A percentile compares a stretch with the other conserved stretches of the same genome.
Conservation (phyloP, 1,139 yeast genomes). For the Suhomyces chickasaworum region DNA sequence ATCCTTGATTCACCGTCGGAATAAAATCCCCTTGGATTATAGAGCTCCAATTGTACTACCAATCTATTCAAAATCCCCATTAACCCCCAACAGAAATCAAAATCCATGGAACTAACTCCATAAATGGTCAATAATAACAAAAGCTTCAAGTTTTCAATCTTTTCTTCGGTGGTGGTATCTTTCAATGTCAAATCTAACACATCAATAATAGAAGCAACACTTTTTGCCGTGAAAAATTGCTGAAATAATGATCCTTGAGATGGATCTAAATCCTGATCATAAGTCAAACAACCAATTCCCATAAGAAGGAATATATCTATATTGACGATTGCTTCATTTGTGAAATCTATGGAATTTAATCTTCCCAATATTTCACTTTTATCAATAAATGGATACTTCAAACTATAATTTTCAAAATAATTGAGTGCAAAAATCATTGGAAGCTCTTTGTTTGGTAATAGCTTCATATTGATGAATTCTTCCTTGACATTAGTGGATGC, state of each 20-base stretch:
- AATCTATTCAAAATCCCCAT: slow-evolving; percentile 38
- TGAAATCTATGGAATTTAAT: slow-evolving; percentile 32
- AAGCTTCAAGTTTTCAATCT: slow-evolving; percentile 27
- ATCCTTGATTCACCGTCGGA: background rate
- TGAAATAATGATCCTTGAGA: slow-evolving; percentile 25
- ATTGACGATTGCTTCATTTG: slow-evolving; percentile 39
- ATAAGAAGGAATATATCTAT: slow-evolving; percentile 41
- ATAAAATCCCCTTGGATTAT: slow-evolving; percentile 12
- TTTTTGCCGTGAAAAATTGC: slow-evolving; percentile 34
- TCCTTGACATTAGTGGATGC: slow-evolving; percentile 28
- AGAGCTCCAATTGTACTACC: slow-evolving; percentile 29
- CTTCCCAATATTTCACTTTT: slow-evolving; percentile 24
- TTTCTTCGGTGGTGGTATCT: slow-evolving; percentile 21
- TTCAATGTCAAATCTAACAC: slow-evolving; percentile 35
- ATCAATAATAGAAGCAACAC: slow-evolving; percentile 38
- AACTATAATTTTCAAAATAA: slow-evolving; percentile 42
- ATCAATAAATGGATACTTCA: slow-evolving; percentile 40
- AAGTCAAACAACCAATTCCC: slow-evolving; percentile 43
- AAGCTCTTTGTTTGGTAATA: slow-evolving; percentile 30
- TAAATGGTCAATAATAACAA: slow-evolving; percentile 37
- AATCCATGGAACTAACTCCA: slow-evolving; percentile 32
- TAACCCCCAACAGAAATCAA: slow-evolving; percentile 36
- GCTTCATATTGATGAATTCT: slow-evolving; percentile 41
- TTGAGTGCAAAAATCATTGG: slow-evolving; percentile 36
- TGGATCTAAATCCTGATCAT: slow-evolving; percentile 27